Evolutionary conservation across 2,329 filamentous ascomycete species (phyloP), one percentile per base, ranked within the genome.

Genomic region (Aspergillus aculeatinus): DNA sequence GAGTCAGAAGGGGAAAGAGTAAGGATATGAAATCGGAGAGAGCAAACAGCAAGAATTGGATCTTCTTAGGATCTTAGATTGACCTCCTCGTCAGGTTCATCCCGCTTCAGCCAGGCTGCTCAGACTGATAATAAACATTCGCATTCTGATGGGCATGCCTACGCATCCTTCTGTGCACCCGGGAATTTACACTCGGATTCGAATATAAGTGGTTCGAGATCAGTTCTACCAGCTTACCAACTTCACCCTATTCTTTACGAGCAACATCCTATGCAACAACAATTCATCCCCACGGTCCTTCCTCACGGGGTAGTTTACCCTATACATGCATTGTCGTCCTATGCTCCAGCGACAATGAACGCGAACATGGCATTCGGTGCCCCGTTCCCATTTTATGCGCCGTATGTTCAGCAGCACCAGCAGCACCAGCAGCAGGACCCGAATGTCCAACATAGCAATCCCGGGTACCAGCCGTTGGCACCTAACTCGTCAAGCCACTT

Each of bases 161-260:
- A 65, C 39, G 57, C 66, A 44, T 60, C 60, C 35, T 56, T 64
- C 21, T 57, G 57, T 29, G 61, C 51, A 57, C 71, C 70, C 63
- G 69, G 66, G 57, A 48, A 59, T 16, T 54, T 54, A 10, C 57
- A 63, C 19, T 65, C 70, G 27, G 48, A 65, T 16, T 59, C 72
- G 48, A 68, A 66, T 39, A 74, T 75, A 72, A 60, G 61, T 27
- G 67, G 68, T 51, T 72, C 74, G 68, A 59, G 58, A 39, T 71
- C 73, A 49, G 56, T 68, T 23, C 59, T 75, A 7, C 73, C 73
- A 11, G 55, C 52, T 27, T 70, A 68, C 44, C 70, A 65, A 29
- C 60, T 65, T 16, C 67, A 67, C n/a, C 57, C 67, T 21, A 63
- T 67, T 11, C 58, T 63, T 16, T 73, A 66, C 44, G 69, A 69